Percentiles rank a stretch among this genome's conserved stretches.
Evolutionary conservation across 176 grass and related monocot genomes (phyloP).

Genomic region (Aegilops bicornis): DNA sequence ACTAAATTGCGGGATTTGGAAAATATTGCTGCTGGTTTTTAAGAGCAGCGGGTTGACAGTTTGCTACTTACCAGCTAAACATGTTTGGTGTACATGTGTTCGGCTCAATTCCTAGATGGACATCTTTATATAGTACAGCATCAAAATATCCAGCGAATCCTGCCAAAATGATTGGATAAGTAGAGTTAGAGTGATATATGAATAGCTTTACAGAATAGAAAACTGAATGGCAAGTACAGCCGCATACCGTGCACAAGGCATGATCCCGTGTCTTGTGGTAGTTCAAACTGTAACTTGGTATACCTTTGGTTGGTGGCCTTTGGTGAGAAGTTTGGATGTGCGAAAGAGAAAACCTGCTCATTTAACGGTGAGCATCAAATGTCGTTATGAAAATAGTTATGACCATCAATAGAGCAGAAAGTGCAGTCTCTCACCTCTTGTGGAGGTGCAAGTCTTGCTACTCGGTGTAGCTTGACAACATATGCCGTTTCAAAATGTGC

Average conservation of each 20-base stretch:
- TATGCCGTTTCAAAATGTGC: conserved; percentile 99
- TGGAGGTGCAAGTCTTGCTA: conserved; percentile 83
- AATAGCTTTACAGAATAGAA: background rate
- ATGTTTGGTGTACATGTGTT: conserved; percentile 94
- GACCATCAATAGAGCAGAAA: conserved; percentile 6
- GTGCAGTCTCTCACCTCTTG: conserved; percentile 52
- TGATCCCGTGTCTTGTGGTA: conserved; percentile 73
- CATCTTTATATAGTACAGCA: conserved; percentile 82
- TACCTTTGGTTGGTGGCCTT: conserved; percentile 85
- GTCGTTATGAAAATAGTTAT: background rate
- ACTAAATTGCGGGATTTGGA: background rate
- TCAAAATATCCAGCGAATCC: conserved; percentile 99
- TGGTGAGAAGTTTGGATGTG: conserved; percentile 64
- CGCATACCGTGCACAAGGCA: conserved; percentile 83
- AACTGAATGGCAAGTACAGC: conserved; percentile 14
- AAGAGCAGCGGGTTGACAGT: background rate
- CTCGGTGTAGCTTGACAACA: conserved; percentile 89
- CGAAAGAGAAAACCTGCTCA: conserved; percentile 84
- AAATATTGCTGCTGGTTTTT: background rate
- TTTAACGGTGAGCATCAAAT: conserved; percentile 20
- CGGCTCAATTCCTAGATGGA: conserved; percentile 96
- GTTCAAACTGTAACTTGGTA: conserved; percentile 81
- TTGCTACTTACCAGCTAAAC: conserved; percentile 81
- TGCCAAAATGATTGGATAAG: conserved; percentile 30
- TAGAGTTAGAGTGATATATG: background rate